phyloP scores from a whole-genome alignment of 2,329 filamentous ascomycete genomes.

The Trichoderma sp. region DNA sequence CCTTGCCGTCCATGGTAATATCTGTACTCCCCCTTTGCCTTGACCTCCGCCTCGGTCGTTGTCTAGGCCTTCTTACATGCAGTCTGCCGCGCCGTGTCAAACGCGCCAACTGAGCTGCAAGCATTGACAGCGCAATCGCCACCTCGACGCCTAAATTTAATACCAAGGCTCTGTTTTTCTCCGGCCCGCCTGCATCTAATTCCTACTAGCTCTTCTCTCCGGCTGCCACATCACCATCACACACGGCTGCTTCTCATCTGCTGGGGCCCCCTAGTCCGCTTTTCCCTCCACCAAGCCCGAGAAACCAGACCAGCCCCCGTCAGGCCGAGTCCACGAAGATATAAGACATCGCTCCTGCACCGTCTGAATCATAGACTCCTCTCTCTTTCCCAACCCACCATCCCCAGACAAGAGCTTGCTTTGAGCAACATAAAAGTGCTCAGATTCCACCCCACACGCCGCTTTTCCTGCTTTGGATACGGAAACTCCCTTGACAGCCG shows the following conservation, averaged over 20 bases:
- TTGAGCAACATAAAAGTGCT: slow-evolving; percentile 10
- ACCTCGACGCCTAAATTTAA: slow-evolving; percentile 12
- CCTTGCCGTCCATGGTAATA: background rate
- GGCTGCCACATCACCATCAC: slow-evolving; percentile 22
- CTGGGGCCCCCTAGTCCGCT: slow-evolving; percentile 5
- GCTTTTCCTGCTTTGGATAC: slow-evolving; percentile 9
- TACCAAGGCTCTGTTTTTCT: slow-evolving; percentile 2
- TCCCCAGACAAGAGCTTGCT: slow-evolving; percentile 6
- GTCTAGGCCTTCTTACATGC: slow-evolving; percentile 15
- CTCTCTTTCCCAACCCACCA: background rate
- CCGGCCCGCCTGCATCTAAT: slow-evolving; percentile 13
- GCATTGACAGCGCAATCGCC: slow-evolving; percentile 15
- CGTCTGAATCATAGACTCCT: slow-evolving; percentile 11
- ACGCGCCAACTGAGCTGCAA: slow-evolving; percentile 15
- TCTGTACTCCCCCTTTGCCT: slow-evolving; percentile 2
- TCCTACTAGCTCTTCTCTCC: slow-evolving; percentile 10
- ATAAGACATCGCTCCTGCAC: slow-evolving; percentile 18
- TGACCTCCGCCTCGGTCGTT: slow-evolving; percentile 2
- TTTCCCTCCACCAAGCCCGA: background rate
- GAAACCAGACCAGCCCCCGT: background rate
- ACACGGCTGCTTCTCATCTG: slow-evolving; percentile 16
- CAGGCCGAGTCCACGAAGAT: slow-evolving; percentile 15
- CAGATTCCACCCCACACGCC: slow-evolving; percentile 14
- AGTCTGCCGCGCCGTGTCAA: slow-evolving; percentile 17
- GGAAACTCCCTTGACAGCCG: slow-evolving; percentile 11